phyloP scores from a whole-genome alignment of 2,329 filamentous ascomycete genomes.

The Fonsecaea monophora region DNA sequence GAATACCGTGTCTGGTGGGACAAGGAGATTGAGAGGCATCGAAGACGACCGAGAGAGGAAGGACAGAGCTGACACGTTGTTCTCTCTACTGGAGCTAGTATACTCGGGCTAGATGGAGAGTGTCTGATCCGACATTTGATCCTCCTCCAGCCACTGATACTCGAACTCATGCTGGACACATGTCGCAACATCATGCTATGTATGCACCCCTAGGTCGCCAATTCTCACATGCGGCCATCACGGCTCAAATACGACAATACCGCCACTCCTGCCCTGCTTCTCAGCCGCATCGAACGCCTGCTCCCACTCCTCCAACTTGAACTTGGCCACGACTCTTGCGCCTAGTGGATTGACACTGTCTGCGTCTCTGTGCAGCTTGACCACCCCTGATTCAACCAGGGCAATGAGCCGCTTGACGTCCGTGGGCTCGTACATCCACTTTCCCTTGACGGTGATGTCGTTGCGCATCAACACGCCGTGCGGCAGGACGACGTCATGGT shows the following conservation, averaged over 20 bases:
- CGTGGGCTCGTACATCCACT: constrained; percentile 40
- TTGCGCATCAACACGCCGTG: constrained; percentile 31
- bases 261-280: constrained; percentile 14
- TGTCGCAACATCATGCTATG: not conserved
- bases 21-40: constrained; percentile 6
- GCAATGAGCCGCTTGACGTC: constrained; percentile 36
- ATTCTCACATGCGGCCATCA: constrained; percentile 1
- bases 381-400: constrained; percentile 36
- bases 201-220: not conserved
- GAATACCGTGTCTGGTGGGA: constrained; percentile 14
- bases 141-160: not conserved
- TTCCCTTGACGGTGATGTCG: constrained; percentile 38
- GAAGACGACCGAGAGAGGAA: not conserved
- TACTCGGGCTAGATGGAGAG: not conserved
- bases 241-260: constrained; percentile 22
- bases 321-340: constrained; percentile 10
- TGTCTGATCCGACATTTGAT: not conserved
- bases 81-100: not conserved
- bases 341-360: constrained; percentile 14
- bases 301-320: constrained; percentile 30
- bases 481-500: constrained; percentile 35
- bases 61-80: not conserved
- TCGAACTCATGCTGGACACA: not conserved
- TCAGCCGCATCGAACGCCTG: constrained; percentile 25
- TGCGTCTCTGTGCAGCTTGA: constrained; percentile 27